phyloP scores from a whole-genome alignment of 176 grass and related monocot genomes.

The Microstegium vimineum region DNA sequence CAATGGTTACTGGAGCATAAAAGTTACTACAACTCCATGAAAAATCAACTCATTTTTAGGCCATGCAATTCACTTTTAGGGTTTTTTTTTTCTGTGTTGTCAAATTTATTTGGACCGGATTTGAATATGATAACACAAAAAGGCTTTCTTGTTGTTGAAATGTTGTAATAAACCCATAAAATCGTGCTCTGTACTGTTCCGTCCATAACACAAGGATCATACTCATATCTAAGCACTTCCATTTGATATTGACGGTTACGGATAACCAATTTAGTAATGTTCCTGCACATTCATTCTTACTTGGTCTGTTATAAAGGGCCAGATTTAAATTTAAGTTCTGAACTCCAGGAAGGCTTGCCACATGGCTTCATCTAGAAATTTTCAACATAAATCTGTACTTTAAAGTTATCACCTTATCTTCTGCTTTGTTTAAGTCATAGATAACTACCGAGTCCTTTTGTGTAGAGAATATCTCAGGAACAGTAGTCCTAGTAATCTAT shows the following conservation, averaged over 20 bases:
- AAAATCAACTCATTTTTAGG: neutral
- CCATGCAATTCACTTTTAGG: neutral
- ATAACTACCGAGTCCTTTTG: neutral
- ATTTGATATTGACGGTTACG: neutral
- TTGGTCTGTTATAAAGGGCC: neutral
- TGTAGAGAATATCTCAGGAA: neutral
- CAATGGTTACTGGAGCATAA: neutral
- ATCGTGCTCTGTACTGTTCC: neutral
- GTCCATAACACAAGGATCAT: neutral
- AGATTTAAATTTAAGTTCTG: neutral
- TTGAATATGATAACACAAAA: conserved; percentile 5
- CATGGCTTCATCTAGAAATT: neutral
- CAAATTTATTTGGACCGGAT: neutral
- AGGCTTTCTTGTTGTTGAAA: neutral
- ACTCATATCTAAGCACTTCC: neutral
- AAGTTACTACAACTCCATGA: neutral
- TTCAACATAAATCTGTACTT: neutral
- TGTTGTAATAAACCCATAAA: conserved; percentile 6
- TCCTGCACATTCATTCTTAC: conserved; percentile 2
- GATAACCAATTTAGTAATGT: neutral
- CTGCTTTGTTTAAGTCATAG: neutral
- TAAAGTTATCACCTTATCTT: neutral
- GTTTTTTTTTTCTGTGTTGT: neutral
- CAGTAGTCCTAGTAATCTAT: neutral
- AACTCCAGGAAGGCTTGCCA: conserved; percentile 10